These are phyloP conservation scores for Pelargonium citronellum DNA, from an alignment of 441 rosid species.

Conservation along the genomic window DNA sequence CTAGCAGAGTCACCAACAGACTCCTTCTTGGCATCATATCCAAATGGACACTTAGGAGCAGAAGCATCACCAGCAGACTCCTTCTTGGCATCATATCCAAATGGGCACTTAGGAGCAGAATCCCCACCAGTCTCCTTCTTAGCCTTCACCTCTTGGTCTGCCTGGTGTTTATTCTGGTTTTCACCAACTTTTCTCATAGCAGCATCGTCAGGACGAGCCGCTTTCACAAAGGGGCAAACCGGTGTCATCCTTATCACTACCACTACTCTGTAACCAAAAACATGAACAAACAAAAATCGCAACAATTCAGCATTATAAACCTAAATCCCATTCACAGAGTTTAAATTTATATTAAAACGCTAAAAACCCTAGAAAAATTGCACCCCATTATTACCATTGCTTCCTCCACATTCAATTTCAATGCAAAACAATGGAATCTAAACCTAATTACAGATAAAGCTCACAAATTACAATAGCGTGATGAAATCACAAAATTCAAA, in stretches of 20 bases:
- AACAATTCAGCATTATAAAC: not conserved
- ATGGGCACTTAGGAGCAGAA: conserved; percentile 1
- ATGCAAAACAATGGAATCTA: not conserved
- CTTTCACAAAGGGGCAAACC: not conserved
- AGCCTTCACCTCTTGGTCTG: not conserved
- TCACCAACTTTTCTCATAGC: not conserved
- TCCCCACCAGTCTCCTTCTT: not conserved
- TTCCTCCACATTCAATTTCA: not conserved
- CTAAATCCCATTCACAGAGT: not conserved
- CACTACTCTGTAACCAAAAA: not conserved
- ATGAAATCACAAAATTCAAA: too few relatives aligned
- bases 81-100: conserved; percentile 3
- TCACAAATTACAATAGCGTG: too few relatives aligned
- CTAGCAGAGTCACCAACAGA: conserved; percentile 32
- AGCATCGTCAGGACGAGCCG: not conserved
- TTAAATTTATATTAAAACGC: too few relatives aligned
- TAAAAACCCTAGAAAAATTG: too few relatives aligned
- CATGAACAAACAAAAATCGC: not conserved
- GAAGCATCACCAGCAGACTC: conserved; percentile 5
- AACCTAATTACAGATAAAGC: too few relatives aligned
- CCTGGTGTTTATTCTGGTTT: not conserved
- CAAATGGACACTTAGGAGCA: not conserved
- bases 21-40: conserved; percentile 31
- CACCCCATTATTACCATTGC: too few relatives aligned
- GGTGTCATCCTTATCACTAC: not conserved